Evolutionary conservation across 306 rosid species (phyloP), one percentile per base, ranked within the genome.

Genomic region (Alnus glutinosa): DNA sequence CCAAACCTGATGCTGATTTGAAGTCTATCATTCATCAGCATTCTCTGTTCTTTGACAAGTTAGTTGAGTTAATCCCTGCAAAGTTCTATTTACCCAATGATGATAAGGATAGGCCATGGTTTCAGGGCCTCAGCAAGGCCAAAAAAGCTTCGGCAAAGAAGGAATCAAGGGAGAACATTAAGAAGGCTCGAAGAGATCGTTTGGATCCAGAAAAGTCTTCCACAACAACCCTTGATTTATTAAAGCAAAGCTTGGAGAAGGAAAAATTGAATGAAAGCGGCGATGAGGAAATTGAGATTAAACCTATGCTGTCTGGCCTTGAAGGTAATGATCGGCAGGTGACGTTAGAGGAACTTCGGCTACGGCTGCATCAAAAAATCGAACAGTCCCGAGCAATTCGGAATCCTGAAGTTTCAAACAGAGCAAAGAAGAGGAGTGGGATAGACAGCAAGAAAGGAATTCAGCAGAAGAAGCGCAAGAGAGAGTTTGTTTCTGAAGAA

Each of bases 21-120:
- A 91, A 85, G 61, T 75, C 86, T 76, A 49, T 74, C 23, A 92
- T 94, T 55, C 90, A 82, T 52, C 77, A 89, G 61, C 89, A 94
- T 79, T 76, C 89, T 2, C 73, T 83, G 14, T 92, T 91, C 85
- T 91, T 94, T 37, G 97, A 94, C 82, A 91, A 87, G 87, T 76
- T 94, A 75, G 82, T 92, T 79, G 93, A 92, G 79, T 88, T 94
- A 70, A 91, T 94, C 49, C 98, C 95, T 2, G 97, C 93, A 1
- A 92, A 83, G 85, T 94, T 94, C 84, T 92, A 92, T 77, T 75
- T 94, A 19, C 79, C 94, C 10, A 75, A 13, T 54, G 92, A 89
- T 36, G 92, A 84, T 6, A 81, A 77, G 7, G 98, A 87, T 9
- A 94, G 85, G 78, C 92, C 97, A 5, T 94, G 97, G 97, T 89